phyloP scores from a whole-genome alignment of 768 basidiomycete genomes.

The Boletus reticuloceps region DNA sequence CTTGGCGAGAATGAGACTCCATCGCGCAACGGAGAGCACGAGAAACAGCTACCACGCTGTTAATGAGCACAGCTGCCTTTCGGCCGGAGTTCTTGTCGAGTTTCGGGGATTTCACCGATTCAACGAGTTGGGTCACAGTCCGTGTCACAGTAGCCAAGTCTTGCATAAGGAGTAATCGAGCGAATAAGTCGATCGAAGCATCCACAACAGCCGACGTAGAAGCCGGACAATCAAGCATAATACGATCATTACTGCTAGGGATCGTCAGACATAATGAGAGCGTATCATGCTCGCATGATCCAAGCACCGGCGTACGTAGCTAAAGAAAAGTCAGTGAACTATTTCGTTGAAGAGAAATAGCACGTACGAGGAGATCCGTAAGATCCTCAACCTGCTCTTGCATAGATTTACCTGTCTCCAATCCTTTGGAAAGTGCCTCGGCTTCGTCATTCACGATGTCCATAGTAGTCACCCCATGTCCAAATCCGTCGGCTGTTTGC shows the following conservation, averaged over 20 bases:
- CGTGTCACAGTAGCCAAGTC: slow-evolving; percentile 57
- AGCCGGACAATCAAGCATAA: slow-evolving; percentile 62
- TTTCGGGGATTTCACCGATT: slow-evolving; percentile 68
- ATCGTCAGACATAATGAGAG: slow-evolving; percentile 62
- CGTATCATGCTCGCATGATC: slow-evolving; percentile 85
- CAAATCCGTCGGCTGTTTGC: slow-evolving; percentile 86
- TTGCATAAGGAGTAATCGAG: slow-evolving; percentile 75
- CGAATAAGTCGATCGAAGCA: slow-evolving; percentile 84
- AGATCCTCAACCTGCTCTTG: slow-evolving; percentile 78
- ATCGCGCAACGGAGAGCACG: slow-evolving; percentile 62
- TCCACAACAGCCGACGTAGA: slow-evolving; percentile 83
- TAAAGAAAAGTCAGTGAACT: slow-evolving; percentile 7
- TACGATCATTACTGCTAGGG: slow-evolving; percentile 43
- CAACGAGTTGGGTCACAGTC: slow-evolving; percentile 56
- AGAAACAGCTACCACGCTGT: slow-evolving; percentile 72
- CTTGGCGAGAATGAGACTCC: slow-evolving; percentile 50
- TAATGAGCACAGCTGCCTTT: slow-evolving; percentile 79
- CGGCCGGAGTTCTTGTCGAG: slow-evolving; percentile 86
- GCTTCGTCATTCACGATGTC: slow-evolving; percentile 48
- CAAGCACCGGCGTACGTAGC: slow-evolving; percentile 69
- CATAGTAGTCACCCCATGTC: slow-evolving; percentile 81
- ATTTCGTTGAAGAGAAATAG: not conserved
- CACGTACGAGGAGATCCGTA: slow-evolving; percentile 72
- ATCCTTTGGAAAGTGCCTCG: slow-evolving; percentile 20
- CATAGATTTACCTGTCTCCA: slow-evolving; percentile 48